phyloP scores from a whole-genome alignment of 1,284 basidiomycete genomes.

The Termitomyces sp. region DNA sequence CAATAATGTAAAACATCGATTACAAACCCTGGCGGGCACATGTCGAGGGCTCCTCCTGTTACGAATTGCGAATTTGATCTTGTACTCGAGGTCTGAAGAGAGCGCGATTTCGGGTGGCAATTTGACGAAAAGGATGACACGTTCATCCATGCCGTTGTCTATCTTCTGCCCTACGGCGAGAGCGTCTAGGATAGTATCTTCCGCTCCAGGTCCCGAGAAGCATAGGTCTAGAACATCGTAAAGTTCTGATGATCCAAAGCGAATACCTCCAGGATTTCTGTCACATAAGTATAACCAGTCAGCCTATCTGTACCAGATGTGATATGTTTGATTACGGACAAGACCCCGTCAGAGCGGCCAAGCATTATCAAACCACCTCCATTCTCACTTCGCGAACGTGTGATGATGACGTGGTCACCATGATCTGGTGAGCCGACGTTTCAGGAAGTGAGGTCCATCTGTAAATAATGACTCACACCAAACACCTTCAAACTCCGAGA shows the following conservation, averaged over 20 bases:
- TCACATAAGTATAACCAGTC: slow-evolving; percentile 8
- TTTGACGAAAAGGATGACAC: slow-evolving; percentile 81
- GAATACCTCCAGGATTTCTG: slow-evolving; percentile 80
- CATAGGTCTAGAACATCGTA: slow-evolving; percentile 76
- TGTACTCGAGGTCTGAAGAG: slow-evolving; percentile 47
- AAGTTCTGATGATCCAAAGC: slow-evolving; percentile 83
- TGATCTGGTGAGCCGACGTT: slow-evolving; percentile 44
- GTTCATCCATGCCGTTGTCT: slow-evolving; percentile 70
- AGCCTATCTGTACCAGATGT: slow-evolving; percentile 12
- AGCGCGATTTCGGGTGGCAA: slow-evolving; percentile 49
- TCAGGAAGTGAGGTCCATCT: slow-evolving; percentile 4
- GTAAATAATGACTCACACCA: slow-evolving; percentile 60
- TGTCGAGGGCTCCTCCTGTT: slow-evolving; percentile 66
- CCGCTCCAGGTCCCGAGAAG: slow-evolving; percentile 41
- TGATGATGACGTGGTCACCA: slow-evolving; percentile 72
- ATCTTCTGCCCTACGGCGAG: slow-evolving; percentile 76
- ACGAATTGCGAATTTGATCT: slow-evolving; percentile 63
- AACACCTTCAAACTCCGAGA: slow-evolving; percentile 60
- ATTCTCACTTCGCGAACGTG: slow-evolving; percentile 59
- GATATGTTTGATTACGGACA: slow-evolving; percentile 37
- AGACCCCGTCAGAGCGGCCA: slow-evolving; percentile 78
- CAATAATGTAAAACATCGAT: slow-evolving; percentile 1
- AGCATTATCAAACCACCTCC: slow-evolving; percentile 81
- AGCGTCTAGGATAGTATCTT: slow-evolving; percentile 58
- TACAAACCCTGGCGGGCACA: slow-evolving; percentile 61